Base-by-base conservation (phyloP, 306 rosid species). In the Prinsepia uniflora region DNA sequence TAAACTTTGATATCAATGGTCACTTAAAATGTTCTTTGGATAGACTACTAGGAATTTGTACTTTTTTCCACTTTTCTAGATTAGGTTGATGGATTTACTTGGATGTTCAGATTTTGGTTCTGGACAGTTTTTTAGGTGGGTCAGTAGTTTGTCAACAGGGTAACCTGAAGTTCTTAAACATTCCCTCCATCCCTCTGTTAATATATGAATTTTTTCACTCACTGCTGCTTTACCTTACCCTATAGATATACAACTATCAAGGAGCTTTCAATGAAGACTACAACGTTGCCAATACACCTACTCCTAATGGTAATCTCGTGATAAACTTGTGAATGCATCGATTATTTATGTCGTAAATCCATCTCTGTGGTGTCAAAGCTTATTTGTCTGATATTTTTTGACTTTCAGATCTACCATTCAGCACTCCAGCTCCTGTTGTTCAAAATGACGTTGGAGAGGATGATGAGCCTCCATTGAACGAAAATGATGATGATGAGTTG, bases 401-500 rank as follows among this genome's bases (percentile, higher is more conserved):
- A 19, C 36, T 52, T 48, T 54, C 77, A 95, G 99, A 95, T 39
- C 49, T 74, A 66, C 95, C 94, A 6, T 96, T 72, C 5, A 70
- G 96, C 81, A 95, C 99, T 70, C 99, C 99, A 74, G 88, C 91
- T 64, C 81, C 76, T 41, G 76, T 80, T 57, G 49, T 63, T 77
- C 87, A 71, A 56, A 82, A 81, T 71, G 88, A 86, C 63, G 69
- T 80, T 30, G 73, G 70, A 15, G 87, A 87, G 8, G 97, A 90
- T 3, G 96, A 91, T 8, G 98, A 95, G 66, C 96, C 96, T 52
- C 91, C 99, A 15, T 74, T 95, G 88, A 95, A 95, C 59, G 97
- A 95, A 85, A 83, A 95, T 40, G 99, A 95, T 39, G 97, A 94
- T 11, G 99, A 95, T 79, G 99, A 95, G 49, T 79, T 88, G 82